Base-by-base conservation (phyloP, 371 early-diverging fungal species). In the Mucor mucedo region DNA sequence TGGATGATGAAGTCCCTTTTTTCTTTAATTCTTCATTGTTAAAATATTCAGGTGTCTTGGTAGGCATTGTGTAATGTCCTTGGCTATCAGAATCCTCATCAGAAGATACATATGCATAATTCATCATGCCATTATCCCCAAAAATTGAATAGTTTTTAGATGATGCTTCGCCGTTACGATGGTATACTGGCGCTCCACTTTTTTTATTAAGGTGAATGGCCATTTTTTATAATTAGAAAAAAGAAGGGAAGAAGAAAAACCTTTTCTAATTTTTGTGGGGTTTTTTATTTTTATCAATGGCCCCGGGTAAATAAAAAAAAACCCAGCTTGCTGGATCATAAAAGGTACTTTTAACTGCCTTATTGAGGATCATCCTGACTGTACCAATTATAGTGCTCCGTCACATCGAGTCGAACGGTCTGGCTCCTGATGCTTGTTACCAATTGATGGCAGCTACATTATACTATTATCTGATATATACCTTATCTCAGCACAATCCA, bases 121-220 rank as follows among this genome's bases (percentile, higher is more conserved):
- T 27, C 48, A 45, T 58, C 58, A 21, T 35, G 10, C 33, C 45
- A 28, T 38, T 58, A 13, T 2, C 35, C 28, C 59, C 50, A 49
- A 49, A 50, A n/a, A 42, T 52, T 1, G 60, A 21, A 1, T 47
- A 60, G 21, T 41, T 29, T 42, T 50, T 60, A 8, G 4, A 9
- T 2, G 33, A 1, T 11, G 30, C 44, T 42, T 44, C 57, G 2
- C 30, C n/a, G 6, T 40, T 4, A 6, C 59, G 59, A 49, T 59
- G 59, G 27, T 59, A 59, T 5, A 59, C 10, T 13, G 47, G 21
- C 4, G 14, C 28, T 29, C 59, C 59, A 28, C 45, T 50, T 59
- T 27, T 33, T n/a, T 39, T 48, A 16, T 49, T 48, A n/a, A 59
- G 50, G 21, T 49, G 59, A 40, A 50, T 49, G 13, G 59, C 49